Evolutionary conservation across 2,329 filamentous ascomycete species (phyloP), one percentile per base, ranked within the genome.

Genomic region (Penicillium hordei): DNA sequence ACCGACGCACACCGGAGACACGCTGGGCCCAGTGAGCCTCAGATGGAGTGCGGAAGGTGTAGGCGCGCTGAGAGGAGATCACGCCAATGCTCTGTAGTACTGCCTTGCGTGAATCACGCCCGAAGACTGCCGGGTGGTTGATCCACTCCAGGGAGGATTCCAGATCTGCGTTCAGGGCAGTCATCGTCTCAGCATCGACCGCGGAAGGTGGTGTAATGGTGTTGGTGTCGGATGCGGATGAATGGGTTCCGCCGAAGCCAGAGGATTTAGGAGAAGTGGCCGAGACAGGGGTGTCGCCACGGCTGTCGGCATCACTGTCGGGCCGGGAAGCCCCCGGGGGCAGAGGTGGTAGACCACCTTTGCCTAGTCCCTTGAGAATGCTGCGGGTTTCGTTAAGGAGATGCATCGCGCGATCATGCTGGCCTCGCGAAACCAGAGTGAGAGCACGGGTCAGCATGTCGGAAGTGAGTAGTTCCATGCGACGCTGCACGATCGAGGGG

Each of bases 401-500:
- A 55, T 96, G 95, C 66, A 96, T 90, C 0, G 93, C 94, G 36
- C 93, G 89, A 69, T 99, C 94, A 72, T 97, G 91, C 76, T 97
- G 93, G 34, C 91, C 91, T 38, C 92, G 86, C 59, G 91, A 91
- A 21, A 97, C 93, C 21, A 99, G 83, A 0, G 92, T 96, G 60
- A 99, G 79, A 15, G 94, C 93, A 58, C 94, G 84, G 8, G 91
- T 96, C 62, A 99, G 84, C 94, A 99, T 99, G 73, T 99, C 94
- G 1, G 93, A 97, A 2, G 94, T 97, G 52, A 99, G 83, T 31
- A 99, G 82, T 76, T 99, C 94, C 94, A 99, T 99, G 45, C 94
- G 89, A 40, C 94, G 86, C 77, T 99, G 94, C 7, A 99, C 93
- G 59, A 99, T 92, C 61, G 89, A 91, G 5, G 94, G 93, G 71